phyloP scores from a whole-genome alignment of 352 stramenopile species.

The Phytophthora pini region DNA sequence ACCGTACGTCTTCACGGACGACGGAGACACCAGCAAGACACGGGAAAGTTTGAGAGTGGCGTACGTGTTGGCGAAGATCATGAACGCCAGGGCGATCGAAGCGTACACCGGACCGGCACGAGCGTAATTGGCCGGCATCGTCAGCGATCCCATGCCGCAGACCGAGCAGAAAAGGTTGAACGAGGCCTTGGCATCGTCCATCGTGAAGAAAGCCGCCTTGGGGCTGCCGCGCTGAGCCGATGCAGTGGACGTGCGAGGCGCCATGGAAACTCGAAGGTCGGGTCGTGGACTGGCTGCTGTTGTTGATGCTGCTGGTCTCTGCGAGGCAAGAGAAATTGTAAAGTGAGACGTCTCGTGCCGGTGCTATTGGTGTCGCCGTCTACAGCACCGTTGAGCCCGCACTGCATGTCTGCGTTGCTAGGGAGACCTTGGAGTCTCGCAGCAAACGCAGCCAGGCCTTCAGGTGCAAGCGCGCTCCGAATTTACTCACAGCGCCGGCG shows the following conservation, averaged over 20 bases:
- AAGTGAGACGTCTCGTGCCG: conserved; percentile 22
- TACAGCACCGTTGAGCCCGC: background rate
- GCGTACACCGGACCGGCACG: conserved; percentile 52
- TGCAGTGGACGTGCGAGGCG: conserved; percentile 20
- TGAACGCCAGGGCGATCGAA: conserved; percentile 51
- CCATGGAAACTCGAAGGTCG: conserved; percentile 18
- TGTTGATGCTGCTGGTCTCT: conserved; percentile 21
- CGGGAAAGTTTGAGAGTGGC: conserved; percentile 54
- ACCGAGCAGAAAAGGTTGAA: conserved; percentile 56
- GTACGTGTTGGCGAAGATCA: conserved; percentile 67
- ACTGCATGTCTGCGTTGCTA: conserved; percentile 27
- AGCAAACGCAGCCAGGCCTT: conserved; percentile 14
- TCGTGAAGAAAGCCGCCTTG: conserved; percentile 48
- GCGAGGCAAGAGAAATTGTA: conserved; percentile 32
- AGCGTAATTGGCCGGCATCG: conserved; percentile 61
- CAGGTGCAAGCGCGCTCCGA: conserved; percentile 2
- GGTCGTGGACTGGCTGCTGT: conserved; percentile 7
- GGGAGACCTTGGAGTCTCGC: conserved; percentile 14
- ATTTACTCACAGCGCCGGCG: conserved; percentile 1
- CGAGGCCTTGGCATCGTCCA: conserved; percentile 56
- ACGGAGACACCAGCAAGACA: conserved; percentile 51
- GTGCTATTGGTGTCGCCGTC: background rate
- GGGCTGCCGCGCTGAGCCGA: conserved; percentile 15
- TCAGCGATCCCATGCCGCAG: conserved; percentile 60
- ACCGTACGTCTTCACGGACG: conserved; percentile 58